Percentiles rank a stretch among this genome's conserved stretches.
Conservation (phyloP, 306 rosid species). For the Styphnolobium japonicum region DNA sequence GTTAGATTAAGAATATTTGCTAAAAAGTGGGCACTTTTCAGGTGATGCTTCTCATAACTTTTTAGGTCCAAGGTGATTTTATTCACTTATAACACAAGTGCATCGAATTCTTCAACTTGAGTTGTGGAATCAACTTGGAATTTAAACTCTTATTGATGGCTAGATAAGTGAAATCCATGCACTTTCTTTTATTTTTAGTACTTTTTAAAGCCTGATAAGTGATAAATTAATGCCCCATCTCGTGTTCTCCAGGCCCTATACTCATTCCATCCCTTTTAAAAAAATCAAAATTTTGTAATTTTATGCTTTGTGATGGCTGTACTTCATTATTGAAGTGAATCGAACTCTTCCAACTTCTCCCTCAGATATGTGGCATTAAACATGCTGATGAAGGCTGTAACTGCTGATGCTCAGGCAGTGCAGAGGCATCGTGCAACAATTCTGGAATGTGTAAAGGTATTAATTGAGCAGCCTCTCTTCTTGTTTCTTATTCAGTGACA, state of each 20-base stretch:
- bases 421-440: slow-evolving; percentile 98
- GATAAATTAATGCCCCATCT: neutral
- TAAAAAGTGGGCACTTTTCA: neutral
- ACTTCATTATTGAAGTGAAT: slow-evolving; percentile 13
- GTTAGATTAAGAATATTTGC: neutral
- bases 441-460: slow-evolving; percentile 96
- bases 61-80: neutral
- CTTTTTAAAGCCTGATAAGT: neutral
- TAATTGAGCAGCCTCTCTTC: slow-evolving; percentile 14
- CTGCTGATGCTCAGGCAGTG: slow-evolving; percentile 94
- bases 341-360: slow-evolving; percentile 18
- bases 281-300: neutral
- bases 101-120: neutral
- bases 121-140: neutral
- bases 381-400: slow-evolving; percentile 94
- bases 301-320: neutral
- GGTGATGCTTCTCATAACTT: neutral
- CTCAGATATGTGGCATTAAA: slow-evolving; percentile 90
- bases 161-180: neutral
- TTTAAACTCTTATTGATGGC: neutral
- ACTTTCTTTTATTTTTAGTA: neutral
- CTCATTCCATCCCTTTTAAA: neutral
- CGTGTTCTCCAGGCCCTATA: slow-evolving; percentile 13
- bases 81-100: neutral
- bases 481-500: slow-evolving; percentile 6